A percentile compares a stretch with the other conserved stretches of the same genome.
Conservation (phyloP, 176 grass and related monocot species). For the Eleusine coracana region DNA sequence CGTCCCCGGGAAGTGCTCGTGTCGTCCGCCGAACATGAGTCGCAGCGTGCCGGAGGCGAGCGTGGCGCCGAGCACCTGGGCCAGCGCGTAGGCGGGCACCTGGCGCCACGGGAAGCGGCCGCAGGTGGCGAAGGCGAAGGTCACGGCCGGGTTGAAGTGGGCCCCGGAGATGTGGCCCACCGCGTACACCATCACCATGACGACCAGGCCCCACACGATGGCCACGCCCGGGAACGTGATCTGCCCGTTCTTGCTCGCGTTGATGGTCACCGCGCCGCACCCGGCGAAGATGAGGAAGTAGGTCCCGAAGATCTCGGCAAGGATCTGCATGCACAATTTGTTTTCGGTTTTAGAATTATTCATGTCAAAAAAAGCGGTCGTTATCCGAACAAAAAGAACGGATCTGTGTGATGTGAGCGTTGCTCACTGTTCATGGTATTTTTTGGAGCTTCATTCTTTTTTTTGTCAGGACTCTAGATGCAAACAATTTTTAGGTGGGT, state of each 20-base stretch:
- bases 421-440: not conserved
- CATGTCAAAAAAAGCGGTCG: not conserved
- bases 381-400: not conserved
- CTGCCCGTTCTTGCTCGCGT: conserved; percentile 60
- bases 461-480: not conserved
- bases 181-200: conserved; percentile 98
- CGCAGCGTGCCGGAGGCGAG: conserved; percentile 66
- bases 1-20: conserved; percentile 70
- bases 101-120: conserved; percentile 86
- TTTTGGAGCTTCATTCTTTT: too few relatives aligned
- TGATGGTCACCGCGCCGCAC: conserved; percentile 81
- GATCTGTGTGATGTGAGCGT: not conserved
- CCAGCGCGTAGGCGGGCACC: conserved; percentile 64
- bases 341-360: not conserved
- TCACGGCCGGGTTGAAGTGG: conserved; percentile 95
- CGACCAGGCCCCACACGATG: conserved; percentile 84
- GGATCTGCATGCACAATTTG: conserved; percentile 36
- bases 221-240: conserved; percentile 89
- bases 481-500: conserved; percentile 8
- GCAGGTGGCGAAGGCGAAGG: conserved; percentile 82
- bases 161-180: conserved; percentile 95
- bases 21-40: conserved; percentile 65
- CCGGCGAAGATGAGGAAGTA: conserved; percentile 97
- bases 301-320: conserved; percentile 83
- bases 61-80: conserved; percentile 65